phyloP scores from a whole-genome alignment of 2,329 filamentous ascomycete species.

The Colletotrichum sojae region DNA sequence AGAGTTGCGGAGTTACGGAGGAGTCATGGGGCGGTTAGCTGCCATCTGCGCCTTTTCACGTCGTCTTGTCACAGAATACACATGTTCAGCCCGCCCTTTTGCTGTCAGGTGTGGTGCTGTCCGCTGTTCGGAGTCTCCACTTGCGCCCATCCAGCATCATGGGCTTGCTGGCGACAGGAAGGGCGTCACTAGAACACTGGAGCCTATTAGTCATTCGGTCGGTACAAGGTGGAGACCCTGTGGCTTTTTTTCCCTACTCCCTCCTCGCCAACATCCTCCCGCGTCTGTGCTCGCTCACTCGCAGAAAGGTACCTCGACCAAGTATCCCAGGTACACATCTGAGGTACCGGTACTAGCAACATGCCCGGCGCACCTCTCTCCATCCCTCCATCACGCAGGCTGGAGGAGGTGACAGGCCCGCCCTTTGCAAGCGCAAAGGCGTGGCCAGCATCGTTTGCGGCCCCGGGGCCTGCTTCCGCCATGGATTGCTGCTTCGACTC shows the following conservation, averaged over 20 bases:
- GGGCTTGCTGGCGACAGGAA: conserved; percentile 19
- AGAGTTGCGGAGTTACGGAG: neutral
- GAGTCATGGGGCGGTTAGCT: conserved; percentile 8
- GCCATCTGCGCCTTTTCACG: conserved; percentile 36
- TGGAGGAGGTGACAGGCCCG: too few relatives aligned
- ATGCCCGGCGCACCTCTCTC: conserved; percentile 8
- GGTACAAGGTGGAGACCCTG: neutral
- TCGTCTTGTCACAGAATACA: conserved; percentile 9
- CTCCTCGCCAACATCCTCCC: neutral
- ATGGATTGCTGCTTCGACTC: conserved; percentile 29
- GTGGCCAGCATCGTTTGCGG: conserved; percentile 24
- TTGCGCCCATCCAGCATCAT: neutral
- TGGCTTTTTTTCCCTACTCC: neutral
- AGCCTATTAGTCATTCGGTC: neutral
- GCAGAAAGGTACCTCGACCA: conserved; percentile 17
- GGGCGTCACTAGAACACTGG: conserved; percentile 24
- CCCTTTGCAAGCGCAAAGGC: conserved; percentile 23
- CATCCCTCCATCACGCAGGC: conserved; percentile 27
- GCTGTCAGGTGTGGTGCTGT: neutral
- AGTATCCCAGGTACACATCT: conserved; percentile 28
- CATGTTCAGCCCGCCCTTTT: conserved; percentile 15
- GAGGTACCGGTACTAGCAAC: conserved; percentile 38
- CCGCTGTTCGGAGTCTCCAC: conserved; percentile 10
- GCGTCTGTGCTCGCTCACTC: conserved; percentile 4
- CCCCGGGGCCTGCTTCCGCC: conserved; percentile 26